Conservation (phyloP, 2,329 filamentous ascomycete genomes). For the Aspergillus neotritici region DNA sequence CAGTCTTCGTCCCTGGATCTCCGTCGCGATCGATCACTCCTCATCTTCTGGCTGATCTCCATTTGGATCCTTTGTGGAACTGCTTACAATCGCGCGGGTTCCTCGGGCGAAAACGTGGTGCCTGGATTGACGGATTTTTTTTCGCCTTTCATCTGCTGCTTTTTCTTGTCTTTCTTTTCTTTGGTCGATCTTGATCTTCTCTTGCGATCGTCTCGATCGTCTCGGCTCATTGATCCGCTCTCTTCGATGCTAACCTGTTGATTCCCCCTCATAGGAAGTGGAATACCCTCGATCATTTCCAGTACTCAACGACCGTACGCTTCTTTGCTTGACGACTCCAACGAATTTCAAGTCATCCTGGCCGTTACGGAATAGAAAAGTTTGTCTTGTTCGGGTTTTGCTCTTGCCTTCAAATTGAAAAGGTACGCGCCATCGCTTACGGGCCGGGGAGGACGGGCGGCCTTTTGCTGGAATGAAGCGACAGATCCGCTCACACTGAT, state of each 20-base stretch:
- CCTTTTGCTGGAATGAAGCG: too few species aligned
- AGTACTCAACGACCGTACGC: conserved; percentile 29
- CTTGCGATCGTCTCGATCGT: not conserved
- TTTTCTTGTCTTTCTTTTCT: not conserved
- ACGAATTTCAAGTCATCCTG: conserved; percentile 35
- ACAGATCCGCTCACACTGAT: too few species aligned
- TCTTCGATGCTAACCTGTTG: conserved; percentile 10
- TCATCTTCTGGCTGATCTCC: too few species aligned
- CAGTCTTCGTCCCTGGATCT: too few species aligned
- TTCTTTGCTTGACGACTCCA: conserved; percentile 38
- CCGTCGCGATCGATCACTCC: too few species aligned
- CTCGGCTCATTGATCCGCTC: not conserved
- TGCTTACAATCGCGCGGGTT: too few species aligned
- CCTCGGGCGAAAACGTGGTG: too few species aligned
- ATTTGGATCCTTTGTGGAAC: too few species aligned
- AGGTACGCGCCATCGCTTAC: conserved; percentile 16
- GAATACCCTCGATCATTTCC: conserved; percentile 26
- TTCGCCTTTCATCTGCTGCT: not conserved
- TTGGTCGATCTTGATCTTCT: not conserved
- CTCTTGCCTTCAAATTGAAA: conserved; percentile 14
- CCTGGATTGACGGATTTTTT: not conserved
- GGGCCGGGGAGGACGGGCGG: too few species aligned
- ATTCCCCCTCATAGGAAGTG: conserved; percentile 18
- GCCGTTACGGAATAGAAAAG: conserved; percentile 29
- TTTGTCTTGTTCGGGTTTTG: conserved; percentile 19